Percentiles rank a stretch among this genome's conserved stretches.
phyloP scores from a whole-genome alignment of 2,329 filamentous ascomycete genomes.

The Cercospora sp. region DNA sequence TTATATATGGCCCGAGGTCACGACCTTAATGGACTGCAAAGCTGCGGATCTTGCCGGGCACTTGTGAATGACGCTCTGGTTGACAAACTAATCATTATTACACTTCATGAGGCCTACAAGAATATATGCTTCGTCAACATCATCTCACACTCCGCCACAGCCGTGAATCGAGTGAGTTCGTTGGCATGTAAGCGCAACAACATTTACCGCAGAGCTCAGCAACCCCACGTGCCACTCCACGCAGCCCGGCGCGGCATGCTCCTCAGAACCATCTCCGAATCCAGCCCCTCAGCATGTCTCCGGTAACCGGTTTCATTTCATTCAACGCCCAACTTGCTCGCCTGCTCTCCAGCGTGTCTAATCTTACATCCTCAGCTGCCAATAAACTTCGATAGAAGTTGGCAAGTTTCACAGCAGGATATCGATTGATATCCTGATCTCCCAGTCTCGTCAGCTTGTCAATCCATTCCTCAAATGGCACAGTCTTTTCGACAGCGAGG shows the following conservation, averaged over 20 bases:
- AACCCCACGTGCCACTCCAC: background rate
- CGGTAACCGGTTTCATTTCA: slow-evolving; percentile 25
- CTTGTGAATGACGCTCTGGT: background rate
- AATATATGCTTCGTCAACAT: background rate
- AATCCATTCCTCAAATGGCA: slow-evolving; percentile 29
- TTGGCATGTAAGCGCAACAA: background rate
- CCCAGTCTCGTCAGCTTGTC: slow-evolving; percentile 20
- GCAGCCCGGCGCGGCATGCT: background rate
- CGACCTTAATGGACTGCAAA: slow-evolving; percentile 10
- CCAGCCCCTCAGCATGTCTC: slow-evolving; percentile 27
- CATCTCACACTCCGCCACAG: background rate
- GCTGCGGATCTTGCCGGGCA: background rate
- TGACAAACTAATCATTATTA: background rate
- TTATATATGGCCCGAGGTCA: slow-evolving; percentile 5
- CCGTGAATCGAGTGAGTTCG: background rate
- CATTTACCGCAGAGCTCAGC: background rate
- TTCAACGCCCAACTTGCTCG: slow-evolving; percentile 35
- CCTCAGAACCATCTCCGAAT: slow-evolving; percentile 22
- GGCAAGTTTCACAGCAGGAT: slow-evolving; percentile 31
- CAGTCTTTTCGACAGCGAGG: slow-evolving; percentile 23
- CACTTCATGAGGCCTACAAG: background rate
- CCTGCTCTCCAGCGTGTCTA: slow-evolving; percentile 34
- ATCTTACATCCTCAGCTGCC: slow-evolving; percentile 15
- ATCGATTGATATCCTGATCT: slow-evolving; percentile 21
- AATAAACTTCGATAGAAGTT: slow-evolving; percentile 26